Conservation (phyloP, 2,329 filamentous ascomycete species). For the Diaporthe batatas region DNA sequence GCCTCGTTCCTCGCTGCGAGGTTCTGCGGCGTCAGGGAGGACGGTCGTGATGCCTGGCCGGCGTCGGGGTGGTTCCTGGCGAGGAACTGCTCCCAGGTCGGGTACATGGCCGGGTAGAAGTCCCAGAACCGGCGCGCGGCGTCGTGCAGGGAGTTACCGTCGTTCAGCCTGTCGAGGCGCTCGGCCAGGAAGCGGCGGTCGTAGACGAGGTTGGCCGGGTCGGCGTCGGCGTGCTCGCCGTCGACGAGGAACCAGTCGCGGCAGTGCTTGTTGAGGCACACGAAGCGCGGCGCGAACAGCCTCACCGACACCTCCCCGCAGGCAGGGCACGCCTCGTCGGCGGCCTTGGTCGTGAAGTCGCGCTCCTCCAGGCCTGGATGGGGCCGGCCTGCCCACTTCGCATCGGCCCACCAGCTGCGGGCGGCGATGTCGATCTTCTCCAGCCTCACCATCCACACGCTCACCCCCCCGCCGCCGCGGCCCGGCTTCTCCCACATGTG, state of each 20-base stretch:
- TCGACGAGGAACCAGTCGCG: not conserved
- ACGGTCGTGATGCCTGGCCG: too few relatives aligned
- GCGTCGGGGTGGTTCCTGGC: not conserved
- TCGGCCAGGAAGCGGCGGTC: not conserved
- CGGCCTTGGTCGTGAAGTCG: slow-evolving; percentile 21
- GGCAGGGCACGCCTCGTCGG: not conserved
- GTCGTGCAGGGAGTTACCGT: too few relatives aligned
- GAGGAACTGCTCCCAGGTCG: not conserved
- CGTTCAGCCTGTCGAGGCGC: slow-evolving; percentile 22
- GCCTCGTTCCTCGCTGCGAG: slow-evolving; percentile 14
- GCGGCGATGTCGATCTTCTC: slow-evolving; percentile 16
- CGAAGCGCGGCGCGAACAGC: not conserved
- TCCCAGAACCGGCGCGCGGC: not conserved
- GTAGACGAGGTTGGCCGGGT: not conserved
- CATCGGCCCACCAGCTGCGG: slow-evolving; percentile 26
- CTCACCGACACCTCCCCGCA: not conserved
- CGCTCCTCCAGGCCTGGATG: not conserved
- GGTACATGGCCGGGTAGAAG: slow-evolving; percentile 6
- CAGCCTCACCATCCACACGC: slow-evolving; percentile 29
- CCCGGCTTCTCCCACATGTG: slow-evolving; percentile 26
- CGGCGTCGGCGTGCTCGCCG: not conserved
- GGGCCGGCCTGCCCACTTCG: not conserved
- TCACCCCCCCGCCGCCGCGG: too few relatives aligned
- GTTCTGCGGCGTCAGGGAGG: not conserved
- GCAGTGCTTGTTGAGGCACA: slow-evolving; percentile 17